A percentile compares a stretch with the other conserved stretches of the same genome.
These are phyloP conservation scores for Bjerkandera adusta DNA, from an alignment of 1,284 basidiomycete genomes.

Conservation along the genomic window DNA sequence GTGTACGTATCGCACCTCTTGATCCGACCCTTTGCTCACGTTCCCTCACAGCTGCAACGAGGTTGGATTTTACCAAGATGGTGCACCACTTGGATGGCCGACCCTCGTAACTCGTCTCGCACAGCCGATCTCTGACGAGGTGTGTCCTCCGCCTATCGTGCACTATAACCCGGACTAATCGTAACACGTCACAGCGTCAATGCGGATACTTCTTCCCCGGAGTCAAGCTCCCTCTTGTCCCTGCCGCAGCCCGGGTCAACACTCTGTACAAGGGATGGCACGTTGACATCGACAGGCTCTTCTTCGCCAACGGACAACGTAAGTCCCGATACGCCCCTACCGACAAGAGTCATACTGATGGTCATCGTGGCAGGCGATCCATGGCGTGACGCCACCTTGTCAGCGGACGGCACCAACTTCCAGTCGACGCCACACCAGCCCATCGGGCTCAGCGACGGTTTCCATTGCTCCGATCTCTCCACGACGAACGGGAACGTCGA, in stretches of 20 bases:
- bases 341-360: too few relatives aligned
- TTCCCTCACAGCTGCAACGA: constrained; percentile 54
- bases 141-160: constrained; percentile 25
- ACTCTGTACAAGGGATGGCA: constrained; percentile 59
- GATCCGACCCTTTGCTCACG: constrained; percentile 1
- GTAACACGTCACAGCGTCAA: constrained; percentile 51
- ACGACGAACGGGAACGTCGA: constrained; percentile 42
- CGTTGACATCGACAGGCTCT: constrained; percentile 52
- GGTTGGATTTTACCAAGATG: constrained; percentile 62
- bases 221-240: constrained; percentile 35
- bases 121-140: constrained; percentile 56
- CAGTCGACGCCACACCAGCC: constrained; percentile 51
- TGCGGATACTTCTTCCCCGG: constrained; percentile 60
- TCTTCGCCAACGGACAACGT: constrained; percentile 62
- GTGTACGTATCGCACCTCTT: constrained; percentile 35
- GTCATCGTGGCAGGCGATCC: constrained; percentile 56
- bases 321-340: constrained; percentile 12
- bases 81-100: constrained; percentile 49
- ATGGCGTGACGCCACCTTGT: constrained; percentile 68
- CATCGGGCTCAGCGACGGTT: constrained; percentile 57
- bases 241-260: constrained; percentile 44
- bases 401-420: constrained; percentile 47
- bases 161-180: not conserved
- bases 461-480: constrained; percentile 63
- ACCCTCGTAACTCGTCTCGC: constrained; percentile 59